phyloP scores from a whole-genome alignment of 257 asterid genomes.

The Penstemon eatonii region DNA sequence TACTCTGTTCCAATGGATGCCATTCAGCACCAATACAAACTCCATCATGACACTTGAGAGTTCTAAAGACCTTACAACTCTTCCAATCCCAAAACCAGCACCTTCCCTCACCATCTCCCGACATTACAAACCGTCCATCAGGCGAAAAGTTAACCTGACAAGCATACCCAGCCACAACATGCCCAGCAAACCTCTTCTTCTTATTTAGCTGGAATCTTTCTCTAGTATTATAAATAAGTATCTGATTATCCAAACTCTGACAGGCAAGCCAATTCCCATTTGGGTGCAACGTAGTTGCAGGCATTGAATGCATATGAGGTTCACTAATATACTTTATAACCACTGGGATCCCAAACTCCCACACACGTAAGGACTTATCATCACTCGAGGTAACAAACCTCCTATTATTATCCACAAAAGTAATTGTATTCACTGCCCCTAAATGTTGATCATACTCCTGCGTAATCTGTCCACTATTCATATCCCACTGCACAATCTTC shows the following conservation, averaged over 20 bases:
- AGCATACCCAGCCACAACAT: slow-evolving; percentile 93
- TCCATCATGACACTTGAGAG: slow-evolving; percentile 92
- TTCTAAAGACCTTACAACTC: slow-evolving; percentile 93
- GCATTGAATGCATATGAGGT: slow-evolving; percentile 99
- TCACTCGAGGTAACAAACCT: slow-evolving; percentile 99
- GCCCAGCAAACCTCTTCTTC: slow-evolving; percentile 99
- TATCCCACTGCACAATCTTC: slow-evolving; percentile 99
- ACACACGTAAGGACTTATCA: slow-evolving; percentile 90
- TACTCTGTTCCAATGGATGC: slow-evolving; percentile 99
- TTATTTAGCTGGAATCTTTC: slow-evolving; percentile 97
- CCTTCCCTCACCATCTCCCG: slow-evolving; percentile 98
- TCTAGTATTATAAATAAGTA: slow-evolving; percentile 87
- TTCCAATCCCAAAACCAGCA: slow-evolving; percentile 99
- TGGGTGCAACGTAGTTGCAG: slow-evolving; percentile 84
- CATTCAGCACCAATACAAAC: slow-evolving; percentile 91
- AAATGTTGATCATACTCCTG: slow-evolving; percentile 99
- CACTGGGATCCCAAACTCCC: slow-evolving; percentile 99
- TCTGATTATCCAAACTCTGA: slow-evolving; percentile 98
- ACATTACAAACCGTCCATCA: slow-evolving; percentile 93
- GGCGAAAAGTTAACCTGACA: slow-evolving; percentile 98
- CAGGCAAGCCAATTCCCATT: slow-evolving; percentile 96
- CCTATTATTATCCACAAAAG: slow-evolving; percentile 92
- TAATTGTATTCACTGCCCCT: slow-evolving; percentile 97
- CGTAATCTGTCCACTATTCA: slow-evolving; percentile 87
- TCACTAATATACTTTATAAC: slow-evolving; percentile 97